Base-by-base conservation (phyloP, 1,284 basidiomycete species). In the Marasmius oreades region DNA sequence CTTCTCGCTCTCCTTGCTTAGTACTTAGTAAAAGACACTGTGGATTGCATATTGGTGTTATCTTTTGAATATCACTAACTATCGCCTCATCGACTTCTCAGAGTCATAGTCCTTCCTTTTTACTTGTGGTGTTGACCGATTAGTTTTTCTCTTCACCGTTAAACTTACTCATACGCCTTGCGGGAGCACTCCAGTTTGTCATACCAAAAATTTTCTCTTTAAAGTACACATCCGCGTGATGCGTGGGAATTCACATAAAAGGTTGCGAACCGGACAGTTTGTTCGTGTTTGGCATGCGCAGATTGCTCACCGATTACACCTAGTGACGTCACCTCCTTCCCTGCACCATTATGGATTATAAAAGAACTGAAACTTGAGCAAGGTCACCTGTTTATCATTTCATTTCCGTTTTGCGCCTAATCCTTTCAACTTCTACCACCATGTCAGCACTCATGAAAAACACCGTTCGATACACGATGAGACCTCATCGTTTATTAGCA, bases 1-100 rank as follows among this genome's bases (percentile, higher is more conserved):
- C 58, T 81, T 52, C 68, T 75, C 53, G 81, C 78, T 33, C 63
- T 86, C 53, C 60, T 79, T 51, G 73, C 70, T 47, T 80, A 69
- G 74, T 51, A 37, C 5, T n/a, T n/a, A 28, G 36, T 11, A 51
- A 52, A 42, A 26, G 16, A 8, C 11, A 31, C 23, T 31, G 2
- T 28, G 18, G 37, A 23, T 37, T 52, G 52, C 14, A 31, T 20
- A 28, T 22, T 43, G 22, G 31, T 31, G n/a, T 24, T 34, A 22
- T 51, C 51, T 51, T 23, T 51, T 18, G 28, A 31, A 12, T 26
- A 26, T 31, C 20, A 14, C 48, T 23, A 46, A 43, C 50, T 20
- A 20, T 31, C 37, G 20, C 10, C 52, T 37, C 31, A 53, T n/a
- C n/a, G 42, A 22, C 42, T 43, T 24, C 16, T 44, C n/a, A 24